Evolutionary conservation across 2,329 filamentous ascomycete species (phyloP).

Genomic region (Fusarium chuoi): DNA sequence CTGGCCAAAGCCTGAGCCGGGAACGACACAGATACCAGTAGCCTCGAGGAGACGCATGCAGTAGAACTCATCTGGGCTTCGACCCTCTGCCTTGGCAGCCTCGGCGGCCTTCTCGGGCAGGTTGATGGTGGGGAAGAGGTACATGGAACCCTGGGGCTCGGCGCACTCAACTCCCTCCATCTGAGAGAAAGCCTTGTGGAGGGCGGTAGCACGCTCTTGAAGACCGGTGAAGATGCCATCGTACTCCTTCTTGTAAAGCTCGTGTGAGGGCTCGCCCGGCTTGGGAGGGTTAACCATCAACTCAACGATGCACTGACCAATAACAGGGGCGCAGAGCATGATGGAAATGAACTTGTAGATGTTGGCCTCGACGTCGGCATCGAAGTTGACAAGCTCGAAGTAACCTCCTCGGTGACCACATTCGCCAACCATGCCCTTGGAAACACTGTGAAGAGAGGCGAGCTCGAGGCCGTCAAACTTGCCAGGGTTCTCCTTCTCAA

Average conservation of each 20-base stretch:
- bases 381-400: constrained; percentile 94
- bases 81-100: constrained; percentile 78
- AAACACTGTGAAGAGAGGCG: constrained; percentile 90
- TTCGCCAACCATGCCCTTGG: constrained; percentile 99
- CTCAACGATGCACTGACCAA: constrained; percentile 96
- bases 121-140: constrained; percentile 95
- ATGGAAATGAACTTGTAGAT: constrained; percentile 99
- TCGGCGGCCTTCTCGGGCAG: constrained; percentile 80
- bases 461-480: constrained; percentile 89
- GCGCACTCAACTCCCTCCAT: constrained; percentile 98
- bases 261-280: constrained; percentile 83
- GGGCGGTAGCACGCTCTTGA: constrained; percentile 79
- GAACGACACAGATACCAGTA: constrained; percentile 93
- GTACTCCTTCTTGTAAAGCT: constrained; percentile 87
- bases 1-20: constrained; percentile 93
- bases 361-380: constrained; percentile 84
- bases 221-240: constrained; percentile 82
- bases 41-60: constrained; percentile 89
- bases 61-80: constrained; percentile 91
- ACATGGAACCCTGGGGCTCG: constrained; percentile 94
- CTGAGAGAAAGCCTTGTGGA: constrained; percentile 88
- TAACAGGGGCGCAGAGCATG: constrained; percentile 93
- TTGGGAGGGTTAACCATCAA: constrained; percentile 96
- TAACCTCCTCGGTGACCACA: constrained; percentile 98
- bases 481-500: constrained; percentile 79